Base-by-base conservation (phyloP, 2,329 filamentous ascomycete genomes). In the Talaromyces islandicus region DNA sequence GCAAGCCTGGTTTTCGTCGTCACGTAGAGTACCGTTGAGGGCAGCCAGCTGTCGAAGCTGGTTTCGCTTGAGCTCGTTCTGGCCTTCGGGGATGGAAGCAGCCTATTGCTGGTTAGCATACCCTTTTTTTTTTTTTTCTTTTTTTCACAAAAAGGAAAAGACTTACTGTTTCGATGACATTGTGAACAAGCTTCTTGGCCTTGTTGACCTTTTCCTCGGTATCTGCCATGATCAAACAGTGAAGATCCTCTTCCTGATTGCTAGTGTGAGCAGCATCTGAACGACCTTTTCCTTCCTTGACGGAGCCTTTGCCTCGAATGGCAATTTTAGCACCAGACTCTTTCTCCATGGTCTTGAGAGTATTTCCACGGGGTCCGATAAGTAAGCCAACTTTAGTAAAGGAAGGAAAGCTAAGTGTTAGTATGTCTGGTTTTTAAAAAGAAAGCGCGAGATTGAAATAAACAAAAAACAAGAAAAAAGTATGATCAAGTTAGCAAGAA, bases 141-240 rank as follows among this genome's bases (percentile, higher is more conserved):
- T n/a, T n/a, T n/a, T n/a, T n/a, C n/a, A 38, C 10, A 30, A 35
- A 30, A 56, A 53, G 48, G 11, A n/a, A 12, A 32, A n/a, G 51
- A 85, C 89, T 81, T 83, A 95, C 93, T 62, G 94, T 99, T 78
- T 99, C 94, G 73, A 99, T 97, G 71, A 99, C 90, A 67, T 97
- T 97, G 78, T 99, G 93, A 65, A 99, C 96, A 63, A 97, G 80
- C 78, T 96, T 92, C 83, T 97, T 99, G 66, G 94, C 94, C 79
- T 97, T 99, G 82, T 96, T 96, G 74, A 99, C 92, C 81, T 99
- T 99, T 64, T 99, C 94, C 80, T 99, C 95, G 41, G 93, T 97
- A 73, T 99, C 94, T 71, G 94, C 94, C 94, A 99, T 99, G 80
- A 99, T 97, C 74, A 99, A 82, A 78, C 94, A 99, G 79, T 99